These are phyloP conservation scores for Alternaria sp. DNA, from an alignment of 2,329 filamentous ascomycete species.

Conservation along the genomic window DNA sequence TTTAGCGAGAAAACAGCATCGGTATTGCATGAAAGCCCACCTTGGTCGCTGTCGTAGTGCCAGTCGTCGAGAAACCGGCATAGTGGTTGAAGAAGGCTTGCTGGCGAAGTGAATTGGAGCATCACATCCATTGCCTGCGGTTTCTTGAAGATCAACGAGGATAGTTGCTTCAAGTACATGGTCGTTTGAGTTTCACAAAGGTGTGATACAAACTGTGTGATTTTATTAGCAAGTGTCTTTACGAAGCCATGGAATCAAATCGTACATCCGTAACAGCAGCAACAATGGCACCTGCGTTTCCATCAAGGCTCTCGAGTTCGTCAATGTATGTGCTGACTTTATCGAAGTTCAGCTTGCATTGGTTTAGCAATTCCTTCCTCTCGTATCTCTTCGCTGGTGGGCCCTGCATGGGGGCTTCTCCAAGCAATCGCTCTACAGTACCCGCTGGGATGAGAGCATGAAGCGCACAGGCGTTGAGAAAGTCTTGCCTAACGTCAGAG, in stretches of 20 bases:
- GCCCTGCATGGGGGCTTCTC: constrained; percentile 83
- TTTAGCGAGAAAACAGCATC: constrained; percentile 22
- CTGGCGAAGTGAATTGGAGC: constrained; percentile 75
- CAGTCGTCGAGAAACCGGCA: constrained; percentile 80
- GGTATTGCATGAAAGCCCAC: constrained; percentile 35
- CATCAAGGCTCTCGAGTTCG: constrained; percentile 88
- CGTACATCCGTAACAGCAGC: constrained; percentile 65
- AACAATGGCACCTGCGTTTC: constrained; percentile 86
- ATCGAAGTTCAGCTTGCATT: constrained; percentile 79
- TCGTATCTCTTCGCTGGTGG: constrained; percentile 77
- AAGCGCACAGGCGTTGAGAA: constrained; percentile 88
- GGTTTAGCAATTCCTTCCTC: constrained; percentile 79
- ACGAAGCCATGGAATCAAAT: neutral
- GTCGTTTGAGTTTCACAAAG: constrained; percentile 78
- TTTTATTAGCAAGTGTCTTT: constrained; percentile 14
- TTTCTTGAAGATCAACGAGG: constrained; percentile 75
- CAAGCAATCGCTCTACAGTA: constrained; percentile 80
- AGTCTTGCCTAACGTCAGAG: constrained; percentile 77
- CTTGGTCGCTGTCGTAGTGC: constrained; percentile 82
- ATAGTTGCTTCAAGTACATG: constrained; percentile 79
- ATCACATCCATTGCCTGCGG: constrained; percentile 77
- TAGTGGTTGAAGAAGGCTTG: constrained; percentile 74
- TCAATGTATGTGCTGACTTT: constrained; percentile 78
- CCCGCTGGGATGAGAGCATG: constrained; percentile 83
- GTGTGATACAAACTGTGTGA: constrained; percentile 67